Base-by-base conservation (phyloP, 495 filamentous ascomycete genomes). In the Chaetomium fimeti region DNA sequence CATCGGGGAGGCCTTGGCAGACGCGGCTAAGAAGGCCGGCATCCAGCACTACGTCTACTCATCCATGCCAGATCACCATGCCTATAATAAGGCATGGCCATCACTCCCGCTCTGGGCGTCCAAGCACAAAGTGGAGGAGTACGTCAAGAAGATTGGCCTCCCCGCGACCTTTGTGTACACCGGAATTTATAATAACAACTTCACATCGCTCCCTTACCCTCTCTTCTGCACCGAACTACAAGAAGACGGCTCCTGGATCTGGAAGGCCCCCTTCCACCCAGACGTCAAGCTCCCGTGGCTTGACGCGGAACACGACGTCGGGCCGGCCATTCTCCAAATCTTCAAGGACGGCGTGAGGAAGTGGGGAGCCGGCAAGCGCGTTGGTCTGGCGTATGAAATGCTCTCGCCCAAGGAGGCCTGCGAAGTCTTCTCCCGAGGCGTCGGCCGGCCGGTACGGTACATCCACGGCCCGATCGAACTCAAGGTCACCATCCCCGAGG, bases 181-280 rank as follows among this genome's bases (percentile, higher is more conserved):
- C 32, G 94, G 94, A 47, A 97, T 97, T 68, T 98, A 98, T 80
- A 96, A 97, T 78, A 98, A 98, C 76, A 98, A 98, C 75, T 98
- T 98, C 78, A 97, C 93, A 12, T 92, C 89, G 63, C 82, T 97
- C 28, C 90, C 88, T 0, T 97, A 96, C 74, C 94, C 94, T 2
- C 81, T 98, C 9, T 96, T 96, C 77, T 91, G 91, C 75, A 96
- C 96, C 89, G 91, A 95, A 71, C 76, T 94, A 28, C 84, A 89
- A 72, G 73, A 78, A 0, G 91, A 97, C 68, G 92, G 90, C 5
- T 91, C 89, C 64, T 98, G 97, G 72, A 81, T 89, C 67, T 98
- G 94, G 94, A 88, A 89, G 69, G 95, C 94, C 0, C 94, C 94
- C 1, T 98, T 98, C 75, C 90, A 96, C 66, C 88, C 91, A 5